Base-by-base conservation (phyloP, 352 stramenopile genomes). In the Pythium volutum region DNA sequence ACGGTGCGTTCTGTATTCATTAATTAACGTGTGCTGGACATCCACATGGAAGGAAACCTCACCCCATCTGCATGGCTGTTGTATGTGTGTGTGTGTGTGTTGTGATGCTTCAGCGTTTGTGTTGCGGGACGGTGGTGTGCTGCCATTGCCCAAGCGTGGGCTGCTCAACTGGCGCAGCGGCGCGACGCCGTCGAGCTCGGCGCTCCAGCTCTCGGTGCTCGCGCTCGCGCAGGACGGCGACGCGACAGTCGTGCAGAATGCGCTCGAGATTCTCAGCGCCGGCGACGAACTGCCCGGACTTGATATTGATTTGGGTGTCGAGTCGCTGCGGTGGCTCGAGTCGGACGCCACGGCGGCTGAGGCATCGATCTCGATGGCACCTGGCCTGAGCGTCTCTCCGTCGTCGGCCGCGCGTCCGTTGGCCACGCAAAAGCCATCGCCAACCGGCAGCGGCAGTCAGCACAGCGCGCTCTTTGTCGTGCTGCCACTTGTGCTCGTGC, bases 221-320 rank as follows among this genome's bases (percentile, higher is more conserved):
- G 66, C 84, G 23, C 81, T 88, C 38, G 67, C 66, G 5, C 76
- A 83, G 16, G 81, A 85, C 58, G 69, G 85, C 49, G 52, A 54
- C 25, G 57, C 47, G 31, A 51, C 73, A 31, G 73, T 63, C 20
- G 73, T 79, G 38, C 74, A 84, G 48, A 79, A 76, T 45, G 79
- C 81, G 22, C 68, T 88, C 41, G 79, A 91, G 62, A 79, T 91
- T 34, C 69, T 89, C 26, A 77, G 77, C 26, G 52, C 50, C 1
- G 55, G 50, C 6, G 67, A 58, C 15, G 64, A 64, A 36, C 45
- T 63, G 27, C 45, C 51, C 0, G 57, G 51, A 5, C 18, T 59
- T 38, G 58, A 62, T 8, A 64, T 62, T 36, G 63, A 66, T 23
- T 15, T 38, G 4, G 56, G 41, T 16, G 26, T 50, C 26, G 43